phyloP scores from a whole-genome alignment of 441 rosid genomes.

The Flueggea neowawraea region DNA sequence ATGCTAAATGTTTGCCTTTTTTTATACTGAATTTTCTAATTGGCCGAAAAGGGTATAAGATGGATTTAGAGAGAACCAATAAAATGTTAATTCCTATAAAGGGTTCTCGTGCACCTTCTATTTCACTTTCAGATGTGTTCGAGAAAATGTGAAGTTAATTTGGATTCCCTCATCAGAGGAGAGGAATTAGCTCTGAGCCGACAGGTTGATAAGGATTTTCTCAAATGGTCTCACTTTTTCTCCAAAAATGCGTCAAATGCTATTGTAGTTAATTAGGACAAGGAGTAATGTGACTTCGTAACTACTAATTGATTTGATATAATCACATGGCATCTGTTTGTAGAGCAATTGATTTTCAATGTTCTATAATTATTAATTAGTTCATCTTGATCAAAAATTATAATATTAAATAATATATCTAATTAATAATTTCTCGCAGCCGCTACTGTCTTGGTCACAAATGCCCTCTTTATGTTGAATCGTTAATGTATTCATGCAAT shows the following conservation, averaged over 20 bases:
- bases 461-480: not conserved
- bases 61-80: too few species aligned
- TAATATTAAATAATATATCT: not conserved
- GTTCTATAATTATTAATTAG: not conserved
- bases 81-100: too few species aligned
- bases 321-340: slow-evolving; percentile 15
- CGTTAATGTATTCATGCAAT: too few species aligned
- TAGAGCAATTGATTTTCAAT: not conserved
- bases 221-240: not conserved
- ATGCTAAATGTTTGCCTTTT: too few species aligned
- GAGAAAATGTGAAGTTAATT: too few species aligned
- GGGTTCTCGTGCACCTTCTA: too few species aligned
- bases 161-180: slow-evolving; percentile 2
- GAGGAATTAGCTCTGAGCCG: slow-evolving; percentile 2
- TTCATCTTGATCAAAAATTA: not conserved
- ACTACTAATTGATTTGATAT: slow-evolving; percentile 27
- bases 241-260: too few species aligned
- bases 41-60: too few species aligned
- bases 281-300: slow-evolving; percentile 16
- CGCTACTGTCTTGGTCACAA: not conserved
- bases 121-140: too few species aligned
- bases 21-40: too few species aligned
- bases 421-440: not conserved
- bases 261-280: too few species aligned
- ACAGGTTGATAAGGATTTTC: slow-evolving; percentile 11